Base-by-base conservation (phyloP, 2,329 filamentous ascomycete species). In the Exophiala dermatitidis region DNA sequence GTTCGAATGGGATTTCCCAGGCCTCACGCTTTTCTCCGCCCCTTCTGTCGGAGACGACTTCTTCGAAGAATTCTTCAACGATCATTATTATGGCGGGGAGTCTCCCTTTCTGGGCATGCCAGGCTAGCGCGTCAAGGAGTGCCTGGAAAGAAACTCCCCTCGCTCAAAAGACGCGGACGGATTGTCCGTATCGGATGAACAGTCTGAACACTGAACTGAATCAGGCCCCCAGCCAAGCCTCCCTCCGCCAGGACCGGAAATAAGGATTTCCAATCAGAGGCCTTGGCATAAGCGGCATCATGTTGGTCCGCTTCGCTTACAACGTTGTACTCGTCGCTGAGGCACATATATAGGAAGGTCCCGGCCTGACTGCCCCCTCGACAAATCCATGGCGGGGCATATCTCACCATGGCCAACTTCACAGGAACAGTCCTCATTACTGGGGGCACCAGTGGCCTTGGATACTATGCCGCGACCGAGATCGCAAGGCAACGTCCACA, bases 1-100 rank as follows among this genome's bases (percentile, higher is more conserved):
- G 0, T 74, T 78, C n/a, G 77, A 80, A 53, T 80, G 77, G 77
- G 76, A 79, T 54, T 80, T 80, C 56, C 77, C 77, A 0, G 77
- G 76, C 0, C 60, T 80, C 34, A 78, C 74, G 67, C 50, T 80
- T 40, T 74, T 75, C 60, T 75, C 76, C 61, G 70, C 75, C 40
- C 73, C 74, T 0, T 67, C 71, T 7, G 69, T 69, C 4, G 75
- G 73, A 70, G 73, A 77, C 50, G 71, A 74, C 55, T 66, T 75
- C 54, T 76, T 77, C 53, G 69, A 72, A 2, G 71, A 77, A 52
- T 71, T 75, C 50, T 65, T 68, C 10, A 51, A 68, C 44, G 58
- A 53, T n/a, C 40, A 40, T n/a, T 41, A 54, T 26, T 38, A 33
- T 5, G 45, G 45, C 7, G 37, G n/a, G 26, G 54, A 54, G 26